A percentile compares a stretch with the other conserved stretches of the same genome.
Evolutionary conservation across 495 filamentous ascomycete genomes (phyloP).

Genomic region (Hyaloscypha finlandica): DNA sequence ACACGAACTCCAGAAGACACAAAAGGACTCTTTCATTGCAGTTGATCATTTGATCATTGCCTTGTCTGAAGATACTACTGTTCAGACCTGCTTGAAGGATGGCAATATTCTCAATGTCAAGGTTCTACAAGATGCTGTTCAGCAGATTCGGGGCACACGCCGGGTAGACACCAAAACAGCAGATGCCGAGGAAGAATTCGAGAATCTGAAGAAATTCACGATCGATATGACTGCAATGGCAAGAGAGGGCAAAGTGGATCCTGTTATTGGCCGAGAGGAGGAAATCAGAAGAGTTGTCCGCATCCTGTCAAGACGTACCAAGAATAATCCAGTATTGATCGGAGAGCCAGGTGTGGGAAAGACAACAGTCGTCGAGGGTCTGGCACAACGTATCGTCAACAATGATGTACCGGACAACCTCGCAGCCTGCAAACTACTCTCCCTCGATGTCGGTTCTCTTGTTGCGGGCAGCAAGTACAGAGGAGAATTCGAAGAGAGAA

Average conservation of each 20-base stretch:
- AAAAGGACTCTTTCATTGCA: constrained; percentile 92
- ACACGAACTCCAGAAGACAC: constrained; percentile 89
- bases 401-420: constrained; percentile 93
- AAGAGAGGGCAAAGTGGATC: constrained; percentile 95
- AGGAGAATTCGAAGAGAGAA: constrained; percentile 97
- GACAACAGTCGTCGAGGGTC: constrained; percentile 95
- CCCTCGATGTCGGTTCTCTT: constrained; percentile 90
- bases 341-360: constrained; percentile 98
- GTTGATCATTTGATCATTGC: constrained; percentile 91
- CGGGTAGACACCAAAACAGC: constrained; percentile 94
- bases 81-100: constrained; percentile 75
- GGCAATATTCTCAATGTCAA: constrained; percentile 91
- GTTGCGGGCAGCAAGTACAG: constrained; percentile 98
- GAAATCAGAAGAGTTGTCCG: constrained; percentile 93
- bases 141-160: constrained; percentile 86
- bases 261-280: constrained; percentile 95
- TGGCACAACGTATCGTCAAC: constrained; percentile 95
- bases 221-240: constrained; percentile 96
- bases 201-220: constrained; percentile 95
- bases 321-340: constrained; percentile 95
- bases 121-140: constrained; percentile 82
- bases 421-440: constrained; percentile 90
- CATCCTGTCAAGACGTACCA: constrained; percentile 90
- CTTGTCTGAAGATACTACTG: constrained; percentile 72
- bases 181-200: constrained; percentile 84